These are phyloP conservation scores for Sungouiozyma intestinalis DNA, from an alignment of 805 yeast genomes.

Conservation along the genomic window DNA sequence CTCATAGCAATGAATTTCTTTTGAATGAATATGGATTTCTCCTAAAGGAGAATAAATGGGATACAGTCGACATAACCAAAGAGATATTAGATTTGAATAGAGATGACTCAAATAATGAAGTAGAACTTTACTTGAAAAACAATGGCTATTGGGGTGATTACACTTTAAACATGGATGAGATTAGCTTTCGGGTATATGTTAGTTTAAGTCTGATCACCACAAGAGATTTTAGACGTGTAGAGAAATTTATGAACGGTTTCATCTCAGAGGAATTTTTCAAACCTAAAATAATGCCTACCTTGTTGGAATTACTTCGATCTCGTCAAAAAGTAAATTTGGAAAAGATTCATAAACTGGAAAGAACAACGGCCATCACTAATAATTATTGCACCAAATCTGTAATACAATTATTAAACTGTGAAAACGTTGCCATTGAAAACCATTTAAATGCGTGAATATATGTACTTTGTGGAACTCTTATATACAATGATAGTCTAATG, in stretches of 20 bases:
- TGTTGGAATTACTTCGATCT: background rate
- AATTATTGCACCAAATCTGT: slow-evolving; percentile 6
- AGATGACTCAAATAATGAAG: slow-evolving; percentile 22
- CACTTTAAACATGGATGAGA: slow-evolving; percentile 41
- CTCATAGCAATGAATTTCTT: slow-evolving; percentile 76
- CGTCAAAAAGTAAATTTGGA: background rate
- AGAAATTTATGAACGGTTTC: slow-evolving; percentile 20
- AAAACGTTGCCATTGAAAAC: slow-evolving; percentile 9
- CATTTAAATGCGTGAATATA: background rate
- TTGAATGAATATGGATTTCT: slow-evolving; percentile 83
- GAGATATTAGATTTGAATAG: slow-evolving; percentile 31
- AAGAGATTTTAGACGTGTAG: slow-evolving; percentile 16
- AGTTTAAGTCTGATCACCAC: slow-evolving; percentile 48
- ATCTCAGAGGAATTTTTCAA: slow-evolving; percentile 22
- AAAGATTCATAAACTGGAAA: background rate
- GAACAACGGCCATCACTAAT: background rate
- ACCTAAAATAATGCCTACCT: slow-evolving; percentile 5
- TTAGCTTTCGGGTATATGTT: slow-evolving; percentile 66
- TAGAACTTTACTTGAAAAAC: slow-evolving; percentile 35
- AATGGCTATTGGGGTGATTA: slow-evolving; percentile 64
- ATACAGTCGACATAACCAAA: slow-evolving; percentile 52
- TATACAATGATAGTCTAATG: slow-evolving; percentile 15
- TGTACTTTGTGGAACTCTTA: slow-evolving; percentile 5
- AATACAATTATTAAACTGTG: slow-evolving; percentile 11
- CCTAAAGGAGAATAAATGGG: slow-evolving; percentile 50